Percentiles rank a stretch among this genome's conserved stretches.
phyloP scores from a whole-genome alignment of 768 basidiomycete species.

The Russula griseocarnosa region DNA sequence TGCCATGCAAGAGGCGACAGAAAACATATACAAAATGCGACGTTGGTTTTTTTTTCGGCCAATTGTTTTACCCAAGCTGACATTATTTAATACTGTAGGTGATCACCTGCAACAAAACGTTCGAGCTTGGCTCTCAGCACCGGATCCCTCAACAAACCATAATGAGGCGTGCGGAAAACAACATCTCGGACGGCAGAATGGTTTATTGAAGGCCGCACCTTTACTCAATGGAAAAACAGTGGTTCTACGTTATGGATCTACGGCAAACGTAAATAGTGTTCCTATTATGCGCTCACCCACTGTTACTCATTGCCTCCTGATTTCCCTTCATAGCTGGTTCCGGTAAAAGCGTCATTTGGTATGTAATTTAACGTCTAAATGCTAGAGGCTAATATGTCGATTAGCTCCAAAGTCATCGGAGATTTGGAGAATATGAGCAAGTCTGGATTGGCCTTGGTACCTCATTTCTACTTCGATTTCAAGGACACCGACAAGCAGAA shows the following conservation, averaged over 20 bases:
- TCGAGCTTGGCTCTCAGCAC: not conserved
- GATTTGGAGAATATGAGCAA: not conserved
- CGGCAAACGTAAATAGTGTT: not conserved
- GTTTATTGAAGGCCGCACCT: slow-evolving; percentile 1
- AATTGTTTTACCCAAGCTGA: not conserved
- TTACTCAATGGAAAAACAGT: not conserved
- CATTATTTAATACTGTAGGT: not conserved
- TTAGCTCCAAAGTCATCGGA: slow-evolving; percentile 6
- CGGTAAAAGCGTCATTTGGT: slow-evolving; percentile 14
- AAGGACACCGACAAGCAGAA: not conserved
- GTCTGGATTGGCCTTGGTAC: not conserved
- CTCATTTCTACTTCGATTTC: not conserved
- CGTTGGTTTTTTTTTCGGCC: not conserved
- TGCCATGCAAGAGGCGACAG: not conserved
- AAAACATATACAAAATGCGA: not conserved
- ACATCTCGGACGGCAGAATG: not conserved
- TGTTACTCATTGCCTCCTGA: not conserved
- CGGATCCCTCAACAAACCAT: slow-evolving; percentile 7
- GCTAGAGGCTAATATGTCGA: not conserved
- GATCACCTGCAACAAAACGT: not conserved
- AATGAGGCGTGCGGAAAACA: not conserved
- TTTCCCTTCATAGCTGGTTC: slow-evolving; percentile 1
- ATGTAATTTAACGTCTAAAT: not conserved
- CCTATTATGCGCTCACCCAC: not conserved
- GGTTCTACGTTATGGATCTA: slow-evolving; percentile 5